Evolutionary conservation across 1,284 basidiomycete species (phyloP), one percentile per base, ranked within the genome.

Genomic region (Cutaneotrichosporon curvatum): DNA sequence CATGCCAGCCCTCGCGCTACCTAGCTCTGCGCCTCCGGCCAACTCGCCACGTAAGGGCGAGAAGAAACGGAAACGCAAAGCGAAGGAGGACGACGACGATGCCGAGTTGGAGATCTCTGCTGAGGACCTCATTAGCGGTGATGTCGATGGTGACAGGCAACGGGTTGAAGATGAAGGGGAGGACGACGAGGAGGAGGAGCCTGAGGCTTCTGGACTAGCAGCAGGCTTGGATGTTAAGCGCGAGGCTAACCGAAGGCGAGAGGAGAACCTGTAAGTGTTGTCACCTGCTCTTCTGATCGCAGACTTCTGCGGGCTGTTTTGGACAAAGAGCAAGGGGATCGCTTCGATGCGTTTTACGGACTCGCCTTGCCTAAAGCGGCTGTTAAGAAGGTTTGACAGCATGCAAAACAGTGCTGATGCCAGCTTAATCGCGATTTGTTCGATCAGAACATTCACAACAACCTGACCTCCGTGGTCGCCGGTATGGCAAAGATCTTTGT

Each of bases 401-500:
- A 7, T 14, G 9, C 11, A n/a, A 12, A 11, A 5, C 36, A 37
- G 3, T 28, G 18, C 43, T 48, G 15, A 46, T 36, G 4, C 11
- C 48, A 68, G 65, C 53, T 70, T 22, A 64, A 63, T 48, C 45
- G 58, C 31, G 65, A 68, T 33, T 38, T 67, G 12, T 65, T 56
- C 51, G 67, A 70, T 44, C 67, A 70, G 51, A 51, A 57, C 18
- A 43, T 62, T 20, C 53, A 57, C 10, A 53, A 53, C 18, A 61
- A 58, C 39, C 43, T 67, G 12, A 48, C 50, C 2, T 45, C 58
- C 40, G 54, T 68, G 4, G 39, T 70, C 22, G 67, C 59, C 2
- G 62, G 63, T 58, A 57, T 70, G 59, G 62, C 58, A 50, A 70
- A 70, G 60, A 57, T 70, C 38, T 68, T 68, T 45, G 53, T 68